Conservation (phyloP, 345 rosid species). For the Bruguiera sexangula region DNA sequence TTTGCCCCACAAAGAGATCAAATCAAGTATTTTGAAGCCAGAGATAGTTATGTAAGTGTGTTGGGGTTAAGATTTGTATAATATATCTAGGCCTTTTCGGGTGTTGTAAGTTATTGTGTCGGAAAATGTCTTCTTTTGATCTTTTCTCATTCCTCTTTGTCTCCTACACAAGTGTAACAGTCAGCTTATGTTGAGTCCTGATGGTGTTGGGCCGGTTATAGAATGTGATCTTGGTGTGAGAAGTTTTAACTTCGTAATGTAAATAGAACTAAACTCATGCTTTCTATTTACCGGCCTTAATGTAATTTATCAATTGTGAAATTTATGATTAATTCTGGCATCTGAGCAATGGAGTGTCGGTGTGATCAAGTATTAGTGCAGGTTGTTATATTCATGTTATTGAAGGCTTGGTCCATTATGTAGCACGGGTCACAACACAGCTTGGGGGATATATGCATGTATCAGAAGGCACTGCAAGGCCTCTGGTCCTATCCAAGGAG, state of each 20-base stretch:
- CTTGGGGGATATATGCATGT: no score
- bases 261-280: conserved; percentile 6
- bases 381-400: no score
- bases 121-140: neutral
- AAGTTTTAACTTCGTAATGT: conserved; percentile 3
- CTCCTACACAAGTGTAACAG: conserved; percentile 3
- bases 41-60: conserved; percentile 85
- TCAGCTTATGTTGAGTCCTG: neutral
- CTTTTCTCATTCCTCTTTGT: neutral
- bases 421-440: no score
- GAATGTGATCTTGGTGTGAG: conserved; percentile 9
- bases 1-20: conserved; percentile 95
- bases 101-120: conserved; percentile 5
- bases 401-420: no score
- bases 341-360: no score
- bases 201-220: neutral
- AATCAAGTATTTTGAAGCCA: conserved; percentile 93
- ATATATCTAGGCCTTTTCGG: neutral
- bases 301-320: neutral
- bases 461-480: no score
- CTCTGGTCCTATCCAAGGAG: no score
- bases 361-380: no score
- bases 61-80: conserved; percentile 1
- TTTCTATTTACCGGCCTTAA: neutral
- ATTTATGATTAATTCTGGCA: neutral